Base-by-base conservation (phyloP, 2,329 filamentous ascomycete species). In the Arthrobotrys pseudoclavata region DNA sequence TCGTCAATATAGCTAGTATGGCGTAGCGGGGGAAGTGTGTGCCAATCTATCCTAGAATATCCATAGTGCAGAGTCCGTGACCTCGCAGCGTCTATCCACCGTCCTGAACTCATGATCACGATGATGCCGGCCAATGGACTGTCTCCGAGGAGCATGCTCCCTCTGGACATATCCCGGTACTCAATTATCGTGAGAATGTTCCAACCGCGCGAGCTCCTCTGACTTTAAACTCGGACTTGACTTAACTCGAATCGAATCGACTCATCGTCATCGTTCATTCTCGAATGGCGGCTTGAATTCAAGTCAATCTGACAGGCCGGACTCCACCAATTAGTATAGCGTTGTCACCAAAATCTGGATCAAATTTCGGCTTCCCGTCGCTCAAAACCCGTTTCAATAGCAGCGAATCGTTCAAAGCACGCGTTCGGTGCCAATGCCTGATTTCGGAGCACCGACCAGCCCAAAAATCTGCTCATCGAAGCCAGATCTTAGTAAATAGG, bases 361-460 rank as follows among this genome's bases (percentile, higher is more conserved):
- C 34, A 37, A 57, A 60, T 60, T 60, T 60, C 55, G 34, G 55
- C 34, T 24, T 5, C 55, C 20, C 34, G 34, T 42, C 55, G 63
- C 47, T 13, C 47, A n/a, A 63, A 50, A 50, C 66, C 57, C 57
- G 68, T 64, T 71, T 71, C 18, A 67, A 42, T 13, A 52, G 52
- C 45, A 76, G 71, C 71, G 71, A 70, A 76, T 76, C 72, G 66
- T 76, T 76, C 61, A 55, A 62, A 69, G 66, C 72, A 76, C 72
- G 72, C 72, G 72, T 69, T 48, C 40, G 7, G 18, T 55, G 40
- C 53, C 45, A 52, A 53, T 60, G 55, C 55, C 22, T 60, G 55
- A 42, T 42, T 42, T 60, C 55, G 55, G 55, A 60, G 55, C 5
- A 42, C 55, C 13, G 26, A 29, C 18, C 37, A 45, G 53, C 62